Evolutionary conservation across 1,284 basidiomycete species (phyloP).

Genomic region (Leucoagaricus sp.): DNA sequence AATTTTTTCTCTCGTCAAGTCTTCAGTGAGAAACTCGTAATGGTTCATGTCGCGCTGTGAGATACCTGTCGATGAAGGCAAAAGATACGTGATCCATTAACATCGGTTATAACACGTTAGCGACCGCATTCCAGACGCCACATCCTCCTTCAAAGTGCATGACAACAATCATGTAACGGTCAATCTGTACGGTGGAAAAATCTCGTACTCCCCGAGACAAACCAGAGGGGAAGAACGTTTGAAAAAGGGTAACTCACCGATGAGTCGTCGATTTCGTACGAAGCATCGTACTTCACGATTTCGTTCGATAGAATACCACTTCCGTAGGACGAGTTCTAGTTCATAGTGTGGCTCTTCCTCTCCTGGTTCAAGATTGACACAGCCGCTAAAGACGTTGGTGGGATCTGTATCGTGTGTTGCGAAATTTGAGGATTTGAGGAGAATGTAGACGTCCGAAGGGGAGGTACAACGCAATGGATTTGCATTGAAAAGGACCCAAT

Average conservation of each 20-base stretch:
- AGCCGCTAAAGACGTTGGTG: slow-evolving; percentile 65
- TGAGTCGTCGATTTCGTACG: slow-evolving; percentile 65
- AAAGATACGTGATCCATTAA: not conserved
- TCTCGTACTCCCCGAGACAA: not conserved
- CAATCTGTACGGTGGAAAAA: not conserved
- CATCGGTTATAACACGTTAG: slow-evolving; percentile 1
- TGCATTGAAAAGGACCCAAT: slow-evolving; percentile 89
- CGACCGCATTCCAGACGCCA: slow-evolving; percentile 12
- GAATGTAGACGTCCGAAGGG: slow-evolving; percentile 89
- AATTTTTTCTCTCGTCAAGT: slow-evolving; percentile 55
- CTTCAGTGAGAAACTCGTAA: slow-evolving; percentile 85
- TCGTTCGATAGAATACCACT: slow-evolving; percentile 87
- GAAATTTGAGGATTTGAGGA: slow-evolving; percentile 94
- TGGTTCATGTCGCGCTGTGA: slow-evolving; percentile 90
- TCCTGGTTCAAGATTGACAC: slow-evolving; percentile 26
- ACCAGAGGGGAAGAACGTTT: not conserved
- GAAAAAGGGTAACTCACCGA: slow-evolving; percentile 56
- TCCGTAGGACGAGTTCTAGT: slow-evolving; percentile 88
- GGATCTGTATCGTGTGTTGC: slow-evolving; percentile 77
- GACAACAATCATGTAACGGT: not conserved
- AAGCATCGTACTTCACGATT: slow-evolving; percentile 89
- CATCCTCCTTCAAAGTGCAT: not conserved
- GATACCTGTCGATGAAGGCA: slow-evolving; percentile 54
- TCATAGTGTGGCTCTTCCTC: slow-evolving; percentile 41
- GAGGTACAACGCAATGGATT: slow-evolving; percentile 85